Percentiles rank a stretch among this genome's conserved stretches.
Evolutionary conservation across 805 yeast species (phyloP).

Genomic region (Wickerhamomyces hampshirensis): DNA sequence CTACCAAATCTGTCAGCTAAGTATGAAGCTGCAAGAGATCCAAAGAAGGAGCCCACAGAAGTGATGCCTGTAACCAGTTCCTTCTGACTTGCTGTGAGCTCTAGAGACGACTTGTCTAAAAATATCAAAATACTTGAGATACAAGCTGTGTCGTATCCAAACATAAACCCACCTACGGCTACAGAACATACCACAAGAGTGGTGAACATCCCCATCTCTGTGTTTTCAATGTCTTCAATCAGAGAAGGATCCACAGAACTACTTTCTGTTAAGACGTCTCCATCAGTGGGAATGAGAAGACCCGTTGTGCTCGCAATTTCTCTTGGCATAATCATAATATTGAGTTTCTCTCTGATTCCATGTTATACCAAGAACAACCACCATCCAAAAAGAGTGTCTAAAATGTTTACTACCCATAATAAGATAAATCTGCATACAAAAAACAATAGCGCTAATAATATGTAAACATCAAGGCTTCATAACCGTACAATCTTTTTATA

Average conservation of each 20-base stretch:
- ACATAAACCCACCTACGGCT: slow-evolving; percentile 57
- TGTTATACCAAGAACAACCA: too few relatives aligned
- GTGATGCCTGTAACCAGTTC: slow-evolving; percentile 41
- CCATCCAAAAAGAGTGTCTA: too few relatives aligned
- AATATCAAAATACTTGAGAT: slow-evolving; percentile 54
- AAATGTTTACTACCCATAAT: too few relatives aligned
- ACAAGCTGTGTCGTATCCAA: slow-evolving; percentile 64
- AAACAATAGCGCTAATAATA: too few relatives aligned
- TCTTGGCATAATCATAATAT: too few relatives aligned
- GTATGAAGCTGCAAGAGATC: slow-evolving; percentile 46
- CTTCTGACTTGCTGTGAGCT: slow-evolving; percentile 31
- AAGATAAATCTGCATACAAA: too few relatives aligned
- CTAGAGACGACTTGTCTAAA: slow-evolving; percentile 33
- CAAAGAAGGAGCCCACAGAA: slow-evolving; percentile 50
- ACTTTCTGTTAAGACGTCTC: too few relatives aligned
- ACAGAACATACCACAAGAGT: slow-evolving; percentile 27
- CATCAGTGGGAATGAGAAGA: too few relatives aligned
- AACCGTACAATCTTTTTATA: too few relatives aligned
- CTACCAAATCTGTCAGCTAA: slow-evolving; percentile 48
- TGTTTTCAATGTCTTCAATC: slow-evolving; percentile 11
- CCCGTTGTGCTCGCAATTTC: too few relatives aligned
- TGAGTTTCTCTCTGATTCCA: too few relatives aligned
- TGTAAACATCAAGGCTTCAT: too few relatives aligned
- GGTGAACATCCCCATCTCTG: slow-evolving; percentile 10
- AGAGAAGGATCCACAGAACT: neutral